Evolutionary conservation across 306 rosid genomes (phyloP).

Genomic region (Citrullus mucosospermus): DNA sequence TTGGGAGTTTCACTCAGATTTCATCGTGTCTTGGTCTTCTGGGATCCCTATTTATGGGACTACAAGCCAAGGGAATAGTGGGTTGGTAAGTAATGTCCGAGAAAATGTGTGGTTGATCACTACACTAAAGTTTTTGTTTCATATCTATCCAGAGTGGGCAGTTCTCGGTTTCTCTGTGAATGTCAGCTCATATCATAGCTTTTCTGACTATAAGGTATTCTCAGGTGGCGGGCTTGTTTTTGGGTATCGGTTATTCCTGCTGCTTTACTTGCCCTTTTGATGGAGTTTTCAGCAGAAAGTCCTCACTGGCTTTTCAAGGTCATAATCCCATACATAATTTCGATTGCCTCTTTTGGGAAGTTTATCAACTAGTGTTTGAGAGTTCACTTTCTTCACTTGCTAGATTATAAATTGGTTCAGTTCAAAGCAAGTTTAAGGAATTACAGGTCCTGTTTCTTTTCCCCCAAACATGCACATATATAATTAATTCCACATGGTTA

Average conservation of each 20-base stretch:
- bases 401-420: not conserved
- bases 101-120: slow-evolving; percentile 5
- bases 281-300: slow-evolving; percentile 82
- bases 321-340: not conserved
- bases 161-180: not conserved
- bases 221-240: slow-evolving; percentile 98
- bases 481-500: not conserved
- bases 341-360: not conserved
- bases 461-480: not conserved
- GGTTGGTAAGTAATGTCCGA: slow-evolving; percentile 53
- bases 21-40: slow-evolving; percentile 86
- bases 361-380: not conserved
- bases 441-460: not conserved
- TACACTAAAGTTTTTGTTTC: not conserved
- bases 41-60: slow-evolving; percentile 78
- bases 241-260: slow-evolving; percentile 83
- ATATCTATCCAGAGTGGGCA: not conserved
- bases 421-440: not conserved
- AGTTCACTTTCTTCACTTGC: not conserved
- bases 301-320: slow-evolving; percentile 96
- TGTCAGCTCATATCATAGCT: not conserved
- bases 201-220: not conserved
- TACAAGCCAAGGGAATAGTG: slow-evolving; percentile 61
- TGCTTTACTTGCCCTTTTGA: slow-evolving; percentile 56
- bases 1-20: slow-evolving; percentile 82